These are phyloP conservation scores for Aspergillus quadricinctus DNA, from an alignment of 2,329 filamentous ascomycete species.

Conservation along the genomic window DNA sequence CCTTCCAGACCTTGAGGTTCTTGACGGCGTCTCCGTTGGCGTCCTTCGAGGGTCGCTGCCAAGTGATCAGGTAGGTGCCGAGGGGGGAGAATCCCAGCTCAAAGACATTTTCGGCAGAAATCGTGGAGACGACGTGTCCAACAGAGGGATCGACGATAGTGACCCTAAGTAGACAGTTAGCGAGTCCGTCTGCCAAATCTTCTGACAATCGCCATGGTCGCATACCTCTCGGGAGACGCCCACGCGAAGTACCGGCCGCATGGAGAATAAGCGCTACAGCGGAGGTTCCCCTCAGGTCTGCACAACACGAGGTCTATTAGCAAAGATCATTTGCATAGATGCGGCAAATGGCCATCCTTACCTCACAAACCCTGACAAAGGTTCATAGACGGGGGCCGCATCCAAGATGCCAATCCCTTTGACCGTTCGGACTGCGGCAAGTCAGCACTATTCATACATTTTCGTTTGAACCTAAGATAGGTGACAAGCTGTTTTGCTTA, in stretches of 20 bases:
- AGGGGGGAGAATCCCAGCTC: slow-evolving; percentile 91
- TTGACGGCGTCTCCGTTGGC: slow-evolving; percentile 89
- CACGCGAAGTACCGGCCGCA: slow-evolving; percentile 96
- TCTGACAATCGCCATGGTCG: background rate
- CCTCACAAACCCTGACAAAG: slow-evolving; percentile 71
- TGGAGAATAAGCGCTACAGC: slow-evolving; percentile 92
- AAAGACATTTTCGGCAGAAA: slow-evolving; percentile 80
- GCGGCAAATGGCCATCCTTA: slow-evolving; percentile 21
- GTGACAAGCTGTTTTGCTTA: background rate
- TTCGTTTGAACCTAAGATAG: background rate
- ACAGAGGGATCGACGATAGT: slow-evolving; percentile 75
- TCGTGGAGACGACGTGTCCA: slow-evolving; percentile 68
- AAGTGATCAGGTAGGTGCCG: slow-evolving; percentile 91
- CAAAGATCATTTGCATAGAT: slow-evolving; percentile 6
- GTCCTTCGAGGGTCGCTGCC: slow-evolving; percentile 90
- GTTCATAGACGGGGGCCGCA: slow-evolving; percentile 81
- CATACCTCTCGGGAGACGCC: slow-evolving; percentile 73
- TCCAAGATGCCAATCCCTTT: slow-evolving; percentile 95
- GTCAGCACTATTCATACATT: slow-evolving; percentile 12
- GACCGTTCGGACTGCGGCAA: slow-evolving; percentile 72
- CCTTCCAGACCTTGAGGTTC: slow-evolving; percentile 96
- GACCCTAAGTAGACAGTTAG: slow-evolving; percentile 52
- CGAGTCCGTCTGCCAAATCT: background rate
- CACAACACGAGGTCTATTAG: slow-evolving; percentile 14
- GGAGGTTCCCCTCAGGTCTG: slow-evolving; percentile 87